Conservation (phyloP, 768 basidiomycete genomes). For the Kwoniella dendrophila region DNA sequence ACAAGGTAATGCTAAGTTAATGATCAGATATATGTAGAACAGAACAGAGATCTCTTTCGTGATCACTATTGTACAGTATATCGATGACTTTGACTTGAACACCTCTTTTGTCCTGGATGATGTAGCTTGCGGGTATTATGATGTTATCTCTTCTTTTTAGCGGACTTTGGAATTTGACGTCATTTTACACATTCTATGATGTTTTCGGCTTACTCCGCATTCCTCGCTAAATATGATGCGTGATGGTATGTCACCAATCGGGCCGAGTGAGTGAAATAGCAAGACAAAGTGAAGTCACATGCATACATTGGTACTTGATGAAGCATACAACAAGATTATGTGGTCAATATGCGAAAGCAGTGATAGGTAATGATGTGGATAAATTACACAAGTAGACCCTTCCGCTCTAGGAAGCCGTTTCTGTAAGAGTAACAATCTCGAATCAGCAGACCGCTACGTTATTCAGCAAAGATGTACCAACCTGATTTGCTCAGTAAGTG, state of each 20-base stretch:
- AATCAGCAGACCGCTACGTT: neutral
- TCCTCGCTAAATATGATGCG: no score
- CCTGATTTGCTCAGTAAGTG: conserved; percentile 5
- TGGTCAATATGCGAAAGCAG: no score
- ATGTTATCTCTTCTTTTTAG: neutral
- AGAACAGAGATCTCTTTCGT: no score
- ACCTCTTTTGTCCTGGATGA: conserved; percentile 5
- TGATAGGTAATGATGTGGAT: no score
- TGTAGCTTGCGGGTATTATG: neutral
- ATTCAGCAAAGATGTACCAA: neutral
- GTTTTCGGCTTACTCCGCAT: conserved; percentile 10
- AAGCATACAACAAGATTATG: no score
- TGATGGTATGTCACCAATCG: conserved; percentile 1
- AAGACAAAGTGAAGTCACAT: no score
- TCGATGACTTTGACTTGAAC: no score
- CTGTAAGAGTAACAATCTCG: neutral
- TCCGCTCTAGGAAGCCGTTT: conserved; percentile 8
- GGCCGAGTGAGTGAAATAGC: conserved; percentile 6
- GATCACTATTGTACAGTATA: no score
- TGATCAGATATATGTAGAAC: no score
- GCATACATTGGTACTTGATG: no score
- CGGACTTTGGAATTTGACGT: conserved; percentile 16
- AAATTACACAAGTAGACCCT: neutral
- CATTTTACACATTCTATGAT: neutral
- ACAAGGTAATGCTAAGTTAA: no score